A percentile compares a stretch with the other conserved stretches of the same genome.
phyloP scores from a whole-genome alignment of 371 early-diverging fungal species.

The Syncephalis fuscata region DNA sequence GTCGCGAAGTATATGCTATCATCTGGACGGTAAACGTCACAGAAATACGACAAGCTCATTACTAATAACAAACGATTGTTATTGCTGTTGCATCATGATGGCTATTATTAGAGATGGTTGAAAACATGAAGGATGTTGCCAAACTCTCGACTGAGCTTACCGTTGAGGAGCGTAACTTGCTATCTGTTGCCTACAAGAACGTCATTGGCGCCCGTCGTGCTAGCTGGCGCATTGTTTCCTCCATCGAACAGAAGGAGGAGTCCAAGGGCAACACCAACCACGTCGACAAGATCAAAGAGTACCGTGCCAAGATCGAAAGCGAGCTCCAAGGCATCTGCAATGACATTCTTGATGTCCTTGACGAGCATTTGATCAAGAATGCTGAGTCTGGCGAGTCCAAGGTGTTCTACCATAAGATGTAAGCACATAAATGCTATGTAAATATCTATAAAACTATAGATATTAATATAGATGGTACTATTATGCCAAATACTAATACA shows the following conservation, averaged over 20 bases:
- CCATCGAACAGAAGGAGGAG: conserved; percentile 85
- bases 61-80: no score
- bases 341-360: conserved; percentile 63
- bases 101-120: conserved; percentile 51
- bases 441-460: no score
- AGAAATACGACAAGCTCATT: no score
- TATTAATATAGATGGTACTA: no score
- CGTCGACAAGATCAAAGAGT: conserved; percentile 48
- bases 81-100: background rate
- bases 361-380: conserved; percentile 48
- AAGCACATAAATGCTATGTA: conserved; percentile 4
- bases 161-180: conserved; percentile 86
- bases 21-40: no score
- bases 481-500: no score
- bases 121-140: conserved; percentile 51
- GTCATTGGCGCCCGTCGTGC: conserved; percentile 91
- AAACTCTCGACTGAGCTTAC: conserved; percentile 37
- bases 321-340: conserved; percentile 66
- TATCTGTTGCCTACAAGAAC: conserved; percentile 97
- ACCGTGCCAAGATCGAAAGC: conserved; percentile 55
- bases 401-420: conserved; percentile 89
- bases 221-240: conserved; percentile 91
- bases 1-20: no score
- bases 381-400: conserved; percentile 59
- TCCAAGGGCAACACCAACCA: conserved; percentile 47